Evolutionary conservation across 208 protist species (phyloP), one percentile per base, ranked within the genome.

Genomic region (Wallacemonas rigidus): DNA sequence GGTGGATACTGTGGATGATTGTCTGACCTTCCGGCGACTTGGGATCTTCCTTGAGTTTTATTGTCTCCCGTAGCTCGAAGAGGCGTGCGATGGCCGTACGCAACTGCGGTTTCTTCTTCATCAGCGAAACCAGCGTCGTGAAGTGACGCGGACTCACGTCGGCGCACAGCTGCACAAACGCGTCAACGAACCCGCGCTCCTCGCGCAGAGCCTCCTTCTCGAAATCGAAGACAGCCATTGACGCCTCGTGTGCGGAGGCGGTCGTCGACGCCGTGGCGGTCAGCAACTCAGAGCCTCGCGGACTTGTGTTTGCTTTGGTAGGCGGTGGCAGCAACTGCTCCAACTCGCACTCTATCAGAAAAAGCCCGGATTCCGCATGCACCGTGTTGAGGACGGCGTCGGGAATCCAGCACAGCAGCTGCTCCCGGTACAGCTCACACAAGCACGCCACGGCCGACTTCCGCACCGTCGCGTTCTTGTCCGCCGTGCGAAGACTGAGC

Each of bases 391-490:
- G 56, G 5, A 93, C 79, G 1, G 65, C 68, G 62, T 87, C 78
- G 2, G 90, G 90, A 40, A 95, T 85, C 90, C 90, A 95, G 17
- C 77, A 54, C 7, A 77, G 67, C 4, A 69, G 67, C 53, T 81
- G 73, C 12, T 51, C 72, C 35, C 71, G 75, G 74, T 93, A 95
- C 11, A 95, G 79, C 45, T 26, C 47, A 43, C 76, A 71, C 8
- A 93, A 72, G 54, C 80, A 74, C 15, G 85, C 79, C 9, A 92
- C 81, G 2, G 90, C 87, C 26, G 74, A 68, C 63, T 81, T 68
- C 11, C 87, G 86, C 35, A 95, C 86, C 8, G 75, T 81, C 11
- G 62, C 62, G 71, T 90, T 87, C 70, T 89, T 88, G 71, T 95
- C 90, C 12, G 75, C 79, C 2, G 82, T 64, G 60, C 86, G 87